Evolutionary conservation across 352 stramenopile genomes (phyloP).

Genomic region (Phytophthora tubulina): DNA sequence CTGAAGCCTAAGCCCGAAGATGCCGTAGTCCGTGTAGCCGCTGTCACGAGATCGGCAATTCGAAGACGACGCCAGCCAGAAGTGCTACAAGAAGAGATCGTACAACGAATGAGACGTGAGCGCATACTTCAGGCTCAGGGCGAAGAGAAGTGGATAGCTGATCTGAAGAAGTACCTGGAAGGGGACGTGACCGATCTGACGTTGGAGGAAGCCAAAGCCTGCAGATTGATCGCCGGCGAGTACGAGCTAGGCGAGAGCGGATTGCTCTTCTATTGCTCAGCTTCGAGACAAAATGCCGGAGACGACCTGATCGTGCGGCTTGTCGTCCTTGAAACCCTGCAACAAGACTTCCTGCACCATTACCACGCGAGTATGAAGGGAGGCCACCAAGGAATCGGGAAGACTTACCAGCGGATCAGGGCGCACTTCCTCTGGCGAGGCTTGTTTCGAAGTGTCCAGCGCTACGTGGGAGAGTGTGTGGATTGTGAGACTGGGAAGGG

Average conservation of each 20-base stretch:
- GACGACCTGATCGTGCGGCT: not conserved
- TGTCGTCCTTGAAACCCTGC: not conserved
- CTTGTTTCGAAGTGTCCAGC: not conserved
- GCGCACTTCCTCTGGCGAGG: slow-evolving; percentile 5
- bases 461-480: slow-evolving; percentile 1
- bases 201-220: not conserved
- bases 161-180: slow-evolving; percentile 6
- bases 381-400: not conserved
- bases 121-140: not conserved
- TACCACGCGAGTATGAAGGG: slow-evolving; percentile 3
- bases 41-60: not conserved
- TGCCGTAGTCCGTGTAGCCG: not conserved
- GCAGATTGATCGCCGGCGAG: slow-evolving; percentile 4
- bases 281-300: not conserved
- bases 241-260: slow-evolving; percentile 8
- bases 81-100: slow-evolving; percentile 7
- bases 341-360: slow-evolving; percentile 6
- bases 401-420: slow-evolving; percentile 6
- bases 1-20: not conserved
- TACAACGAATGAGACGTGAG: not conserved
- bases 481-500: slow-evolving; percentile 19
- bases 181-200: not conserved
- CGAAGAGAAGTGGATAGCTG: slow-evolving; percentile 9
- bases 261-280: slow-evolving; percentile 4
- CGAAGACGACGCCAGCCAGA: not conserved